A percentile compares a stretch with the other conserved stretches of the same genome.
These are phyloP conservation scores for Fusarium lyarnte DNA, from an alignment of 2,329 filamentous ascomycete species.

Conservation along the genomic window DNA sequence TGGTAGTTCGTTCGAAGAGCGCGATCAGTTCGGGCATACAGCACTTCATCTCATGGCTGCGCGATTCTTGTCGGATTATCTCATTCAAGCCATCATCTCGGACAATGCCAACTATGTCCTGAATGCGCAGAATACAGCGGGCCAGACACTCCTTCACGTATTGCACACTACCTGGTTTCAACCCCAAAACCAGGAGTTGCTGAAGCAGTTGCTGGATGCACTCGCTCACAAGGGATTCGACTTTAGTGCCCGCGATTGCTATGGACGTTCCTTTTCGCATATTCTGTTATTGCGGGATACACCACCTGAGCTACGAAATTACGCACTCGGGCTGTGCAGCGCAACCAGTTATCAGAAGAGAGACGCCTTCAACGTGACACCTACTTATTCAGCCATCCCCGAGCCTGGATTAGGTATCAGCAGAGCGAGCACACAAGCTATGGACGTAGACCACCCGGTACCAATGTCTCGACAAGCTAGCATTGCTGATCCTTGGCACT, in stretches of 20 bases:
- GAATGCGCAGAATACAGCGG: constrained; percentile 52
- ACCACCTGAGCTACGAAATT: constrained; percentile 46
- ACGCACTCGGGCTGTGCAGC: constrained; percentile 44
- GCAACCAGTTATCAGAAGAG: constrained; percentile 49
- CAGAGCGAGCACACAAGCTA: constrained; percentile 3
- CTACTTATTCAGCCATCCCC: constrained; percentile 11
- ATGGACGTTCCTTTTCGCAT: constrained; percentile 65
- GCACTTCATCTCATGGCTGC: constrained; percentile 58
- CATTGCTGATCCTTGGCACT: not conserved
- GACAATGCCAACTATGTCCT: constrained; percentile 35
- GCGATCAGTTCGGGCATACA: constrained; percentile 60
- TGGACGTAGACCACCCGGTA: constrained; percentile 41
- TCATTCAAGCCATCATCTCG: constrained; percentile 43
- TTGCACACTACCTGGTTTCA: constrained; percentile 50
- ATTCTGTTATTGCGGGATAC: constrained; percentile 47
- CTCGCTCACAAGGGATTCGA: constrained; percentile 40
- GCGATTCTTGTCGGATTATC: constrained; percentile 39
- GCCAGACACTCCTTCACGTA: constrained; percentile 61
- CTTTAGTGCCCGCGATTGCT: constrained; percentile 55
- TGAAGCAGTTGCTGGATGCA: constrained; percentile 44
- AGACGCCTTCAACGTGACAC: constrained; percentile 59
- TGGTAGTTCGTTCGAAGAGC: constrained; percentile 14
- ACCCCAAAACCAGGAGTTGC: constrained; percentile 22
- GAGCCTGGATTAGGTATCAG: constrained; percentile 8
- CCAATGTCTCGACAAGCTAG: not conserved